Evolutionary conservation across 2,329 filamentous ascomycete species (phyloP), one percentile per base, ranked within the genome.

Genomic region (Aureobasidium musti): DNA sequence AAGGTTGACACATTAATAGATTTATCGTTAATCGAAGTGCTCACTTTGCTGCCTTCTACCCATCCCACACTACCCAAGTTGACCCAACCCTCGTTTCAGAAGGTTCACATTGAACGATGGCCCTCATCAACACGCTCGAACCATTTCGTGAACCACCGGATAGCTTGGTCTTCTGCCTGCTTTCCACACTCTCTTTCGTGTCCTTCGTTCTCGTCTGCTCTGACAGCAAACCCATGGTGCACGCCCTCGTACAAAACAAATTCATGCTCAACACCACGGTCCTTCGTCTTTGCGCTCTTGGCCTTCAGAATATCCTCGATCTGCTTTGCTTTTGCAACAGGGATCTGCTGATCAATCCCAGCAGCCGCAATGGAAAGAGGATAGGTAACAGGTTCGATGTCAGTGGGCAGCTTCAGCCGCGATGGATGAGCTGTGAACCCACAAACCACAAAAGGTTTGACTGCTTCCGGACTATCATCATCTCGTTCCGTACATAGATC

Each of bases 121-220:
- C 13, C 8, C 7, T 28, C 43, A 50, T 2, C 28, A 11, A 13
- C 45, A 52, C 35, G 21, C 10, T 63, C 52, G 67, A 79, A 78
- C 74, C 75, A 77, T 64, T 70, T 73, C 33, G 56, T 70, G 68
- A 78, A 79, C 77, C 77, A 79, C 14, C 64, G 67, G 10, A 79
- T 69, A 6, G 77, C 77, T 68, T 79, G 77, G 33, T 70, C 73
- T 68, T 79, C 77, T 6, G 77, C 77, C 68, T 74, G 73, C 72
- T 76, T 73, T 21, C 77, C 76, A 43, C 69, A 67, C 66, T 72
- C 73, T 8, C 72, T 72, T 68, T 76, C 73, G 53, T 74, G 69
- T 49, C 70, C 68, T 53, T 77, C 73, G 14, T 75, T 71, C 68
- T 75, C 71, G 39, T 75, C 76, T 13, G 75, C 76, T 39, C 75